Base-by-base conservation (phyloP, 2,329 filamentous ascomycete species). In the Aspergillus hortae region DNA sequence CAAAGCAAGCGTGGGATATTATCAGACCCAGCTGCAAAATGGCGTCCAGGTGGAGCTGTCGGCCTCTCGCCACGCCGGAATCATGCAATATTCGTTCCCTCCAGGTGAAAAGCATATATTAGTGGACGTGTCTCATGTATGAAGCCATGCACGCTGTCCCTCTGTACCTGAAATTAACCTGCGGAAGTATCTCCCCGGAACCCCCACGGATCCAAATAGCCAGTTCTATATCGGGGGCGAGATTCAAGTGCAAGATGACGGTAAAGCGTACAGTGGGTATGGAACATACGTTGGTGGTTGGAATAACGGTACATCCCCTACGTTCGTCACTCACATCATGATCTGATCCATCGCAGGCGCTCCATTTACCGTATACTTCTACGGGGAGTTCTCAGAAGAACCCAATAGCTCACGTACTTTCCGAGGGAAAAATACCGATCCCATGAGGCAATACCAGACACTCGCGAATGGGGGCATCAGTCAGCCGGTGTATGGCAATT, bases 11-110 rank as follows among this genome's bases (percentile, higher is more conserved):
- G 85, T 86, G 1, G 86, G 86, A 0, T 84, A 85, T 56, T 88
- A 87, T 63, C 78, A 77, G 44, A 77, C 88, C 44, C 80, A 75
- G 0, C 67, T 89, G 43, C 72, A 79, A 52, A 80, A 74, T 41
- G 80, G 80, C 1, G 75, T 88, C 46, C 71, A 76, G n/a, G 79
- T 80, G 2, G 84, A 88, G 57, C 84, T 87, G 75, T 88, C 86
- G 0, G 77, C 80, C 1, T 78, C 84, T 0, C 78, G 84, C n/a
- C 84, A 83, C 59, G 76, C 83, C 1, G 81, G 84, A 1, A 69
- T 89, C 4, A 86, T 87, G 62, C 76, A 79, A 23, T 86, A 88
- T 61, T 81, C 76, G 0, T 88, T 88, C 54, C 80, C 83, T 0
- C 36, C 64, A 61, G 27, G 69, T 61, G 59, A 78, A 65, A 64